Base-by-base conservation (phyloP, 2,329 filamentous ascomycete genomes). In the Curvularia lunata region DNA sequence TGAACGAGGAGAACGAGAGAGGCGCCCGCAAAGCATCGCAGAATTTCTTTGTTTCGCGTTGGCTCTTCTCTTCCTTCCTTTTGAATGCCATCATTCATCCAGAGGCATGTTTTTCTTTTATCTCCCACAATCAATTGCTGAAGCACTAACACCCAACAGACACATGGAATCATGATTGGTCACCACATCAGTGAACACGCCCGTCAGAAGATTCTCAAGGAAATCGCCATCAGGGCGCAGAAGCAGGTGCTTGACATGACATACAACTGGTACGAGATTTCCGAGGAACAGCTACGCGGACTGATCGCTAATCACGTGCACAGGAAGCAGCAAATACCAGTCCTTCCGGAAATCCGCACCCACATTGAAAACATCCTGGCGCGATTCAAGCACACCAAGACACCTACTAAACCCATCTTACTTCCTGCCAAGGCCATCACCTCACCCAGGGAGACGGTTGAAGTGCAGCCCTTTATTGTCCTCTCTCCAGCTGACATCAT, bases 171-270 rank as follows among this genome's bases (percentile, higher is more conserved):
- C 61, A 88, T 98, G 81, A 85, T 91, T 55, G 91, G 96, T 69
- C 94, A 96, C 75, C 91, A 97, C 78, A 92, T 98, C 68, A 93
- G 91, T 48, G 91, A 96, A 66, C 92, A 94, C 77, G 92, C 92
- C 41, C 87, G 95, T 42, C 91, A 96, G 70, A 93, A 83, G 63
- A 83, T 88, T 48, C 79, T 88, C 56, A 83, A 84, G 61, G 90
- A 94, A 73, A 89, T 97, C 55, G 92, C 90, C 54, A 87, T 90
- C 73, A 87, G 89, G 61, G 90, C 91, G 48, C 90, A 93, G 72
- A 88, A 90, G 69, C 85, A 91, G 63, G 91, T 94, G 12, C 86
- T 91, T 58, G 91, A 93, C 69, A 88, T 92, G 78, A 83, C 86
- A 56, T 86, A 86, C 75, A 83, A 83, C 66, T 88, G 88, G 86